Evolutionary conservation across 371 early-diverging fungal genomes (phyloP).

Genomic region (Umbelopsis sp.): DNA sequence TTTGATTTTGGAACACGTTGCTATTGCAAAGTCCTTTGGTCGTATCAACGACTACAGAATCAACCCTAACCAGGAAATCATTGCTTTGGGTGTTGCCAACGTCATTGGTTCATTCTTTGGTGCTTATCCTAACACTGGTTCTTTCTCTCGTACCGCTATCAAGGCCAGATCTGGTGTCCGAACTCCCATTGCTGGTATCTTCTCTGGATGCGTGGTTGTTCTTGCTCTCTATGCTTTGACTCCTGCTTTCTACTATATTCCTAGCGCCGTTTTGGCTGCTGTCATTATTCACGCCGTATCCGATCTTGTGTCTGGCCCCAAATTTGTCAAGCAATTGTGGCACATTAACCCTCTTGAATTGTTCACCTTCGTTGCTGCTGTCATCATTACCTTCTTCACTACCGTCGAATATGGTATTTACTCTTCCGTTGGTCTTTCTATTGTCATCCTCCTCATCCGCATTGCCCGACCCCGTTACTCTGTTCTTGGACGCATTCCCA

Average conservation of each 20-base stretch:
- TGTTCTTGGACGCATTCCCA: slow-evolving; percentile 33
- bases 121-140: slow-evolving; percentile 85
- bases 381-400: slow-evolving; percentile 65
- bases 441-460: slow-evolving; percentile 68
- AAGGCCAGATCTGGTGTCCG: slow-evolving; percentile 79
- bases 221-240: slow-evolving; percentile 81
- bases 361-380: slow-evolving; percentile 48
- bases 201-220: slow-evolving; percentile 75
- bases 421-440: slow-evolving; percentile 62
- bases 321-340: slow-evolving; percentile 35
- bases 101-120: slow-evolving; percentile 80
- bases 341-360: slow-evolving; percentile 52
- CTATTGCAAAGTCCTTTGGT: slow-evolving; percentile 76
- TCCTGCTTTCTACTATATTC: slow-evolving; percentile 86
- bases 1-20: slow-evolving; percentile 82
- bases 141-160: slow-evolving; percentile 88
- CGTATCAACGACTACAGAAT: slow-evolving; percentile 57
- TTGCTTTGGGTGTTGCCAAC: slow-evolving; percentile 86
- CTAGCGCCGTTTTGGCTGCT: slow-evolving; percentile 76
- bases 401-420: slow-evolving; percentile 72
- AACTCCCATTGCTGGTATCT: slow-evolving; percentile 80
- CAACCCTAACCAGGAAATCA: slow-evolving; percentile 78
- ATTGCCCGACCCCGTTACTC: slow-evolving; percentile 63
- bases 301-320: slow-evolving; percentile 51
- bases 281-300: slow-evolving; percentile 78